A percentile compares a stretch with the other conserved stretches of the same genome.
Evolutionary conservation across 1,139 yeast species (phyloP).

Genomic region (Sugiyamaella xylanicola): DNA sequence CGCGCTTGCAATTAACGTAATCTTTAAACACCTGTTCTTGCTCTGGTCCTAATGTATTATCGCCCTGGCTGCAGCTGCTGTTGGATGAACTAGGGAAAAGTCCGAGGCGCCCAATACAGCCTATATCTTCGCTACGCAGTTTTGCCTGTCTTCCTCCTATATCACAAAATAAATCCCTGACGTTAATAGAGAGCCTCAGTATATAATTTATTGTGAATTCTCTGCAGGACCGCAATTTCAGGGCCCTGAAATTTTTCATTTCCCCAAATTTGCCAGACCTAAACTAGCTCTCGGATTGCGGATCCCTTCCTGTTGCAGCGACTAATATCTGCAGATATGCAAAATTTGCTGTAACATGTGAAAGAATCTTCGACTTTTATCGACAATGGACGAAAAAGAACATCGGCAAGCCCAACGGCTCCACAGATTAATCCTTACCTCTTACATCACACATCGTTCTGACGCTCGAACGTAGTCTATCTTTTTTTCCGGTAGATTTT

Average conservation of each 20-base stretch:
- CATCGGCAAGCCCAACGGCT: not conserved
- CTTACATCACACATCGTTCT: not conserved
- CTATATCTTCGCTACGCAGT: not conserved
- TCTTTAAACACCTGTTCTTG: not conserved
- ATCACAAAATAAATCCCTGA: no score
- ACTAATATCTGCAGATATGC: conserved; percentile 6
- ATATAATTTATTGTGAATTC: no score
- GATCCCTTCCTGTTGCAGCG: not conserved
- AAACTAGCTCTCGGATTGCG: no score
- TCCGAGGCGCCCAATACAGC: not conserved
- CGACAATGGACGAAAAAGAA: not conserved
- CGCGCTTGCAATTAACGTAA: not conserved
- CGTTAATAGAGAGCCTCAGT: no score
- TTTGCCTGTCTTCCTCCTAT: no score
- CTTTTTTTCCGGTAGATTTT: not conserved
- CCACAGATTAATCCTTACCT: not conserved
- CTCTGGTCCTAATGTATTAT: no score
- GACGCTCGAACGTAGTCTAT: no score
- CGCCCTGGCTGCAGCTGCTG: not conserved
- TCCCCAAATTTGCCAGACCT: not conserved
- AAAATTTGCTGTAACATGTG: conserved; percentile 6
- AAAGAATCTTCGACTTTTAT: not conserved
- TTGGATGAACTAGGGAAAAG: not conserved
- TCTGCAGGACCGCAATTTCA: not conserved
- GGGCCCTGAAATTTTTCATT: conserved; percentile 4